Evolutionary conservation across 805 yeast species (phyloP).

Genomic region (Kazachstania taianensis): DNA sequence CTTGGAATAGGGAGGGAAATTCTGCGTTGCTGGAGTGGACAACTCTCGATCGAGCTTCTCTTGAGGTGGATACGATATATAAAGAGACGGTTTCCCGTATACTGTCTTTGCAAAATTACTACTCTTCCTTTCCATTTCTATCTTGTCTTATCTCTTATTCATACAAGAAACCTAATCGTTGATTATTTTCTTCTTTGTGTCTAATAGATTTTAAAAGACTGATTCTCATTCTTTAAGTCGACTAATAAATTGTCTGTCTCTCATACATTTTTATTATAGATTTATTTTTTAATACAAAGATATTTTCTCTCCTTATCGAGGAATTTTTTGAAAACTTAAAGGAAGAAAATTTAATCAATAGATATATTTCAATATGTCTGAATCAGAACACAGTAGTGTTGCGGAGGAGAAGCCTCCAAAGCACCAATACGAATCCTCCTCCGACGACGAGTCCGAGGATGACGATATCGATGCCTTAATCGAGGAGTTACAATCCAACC

Average conservation of each 20-base stretch:
- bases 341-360: background rate
- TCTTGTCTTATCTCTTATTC: background rate
- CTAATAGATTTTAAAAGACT: too few relatives aligned
- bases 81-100: background rate
- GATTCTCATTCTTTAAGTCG: background rate
- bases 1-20: too few relatives aligned
- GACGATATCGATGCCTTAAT: conserved; percentile 66
- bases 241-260: background rate
- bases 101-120: background rate
- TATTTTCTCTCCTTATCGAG: too few relatives aligned
- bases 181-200: conserved; percentile 1
- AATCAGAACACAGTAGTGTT: background rate
- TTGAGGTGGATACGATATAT: background rate
- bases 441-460: conserved; percentile 48
- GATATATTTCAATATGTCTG: background rate
- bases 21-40: too few relatives aligned
- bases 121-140: background rate
- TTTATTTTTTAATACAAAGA: background rate
- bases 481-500: conserved; percentile 64
- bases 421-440: conserved; percentile 8
- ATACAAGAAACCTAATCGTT: background rate
- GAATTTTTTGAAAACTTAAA: too few relatives aligned
- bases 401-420: conserved; percentile 10
- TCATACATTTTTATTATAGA: background rate
- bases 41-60: too few relatives aligned